These are phyloP conservation scores for Monilinia aucupariae DNA, from an alignment of 2,329 filamentous ascomycete species.

Conservation along the genomic window DNA sequence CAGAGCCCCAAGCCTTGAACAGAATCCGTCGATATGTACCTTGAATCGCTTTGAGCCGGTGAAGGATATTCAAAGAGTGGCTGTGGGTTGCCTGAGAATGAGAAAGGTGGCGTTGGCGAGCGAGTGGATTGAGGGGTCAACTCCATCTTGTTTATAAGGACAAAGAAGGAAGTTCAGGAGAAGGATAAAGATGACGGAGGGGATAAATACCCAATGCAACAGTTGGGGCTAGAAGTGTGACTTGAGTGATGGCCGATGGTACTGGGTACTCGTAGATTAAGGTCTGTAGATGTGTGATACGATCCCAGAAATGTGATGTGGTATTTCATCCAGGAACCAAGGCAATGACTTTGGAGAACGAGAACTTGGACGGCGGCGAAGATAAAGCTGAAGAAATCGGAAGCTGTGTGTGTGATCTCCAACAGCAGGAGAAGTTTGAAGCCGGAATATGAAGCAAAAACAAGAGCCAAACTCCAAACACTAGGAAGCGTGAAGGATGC, in stretches of 20 bases:
- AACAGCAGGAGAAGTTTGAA: constrained; percentile 4
- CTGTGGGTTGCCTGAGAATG: constrained; percentile 30
- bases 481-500: constrained; percentile 14
- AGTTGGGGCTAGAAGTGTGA: constrained; percentile 17
- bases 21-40: constrained; percentile 30
- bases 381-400: constrained; percentile 6
- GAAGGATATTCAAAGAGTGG: constrained; percentile 35
- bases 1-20: constrained; percentile 32
- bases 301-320: constrained; percentile 14
- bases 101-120: constrained; percentile 33
- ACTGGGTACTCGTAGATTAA: background rate
- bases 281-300: constrained; percentile 1
- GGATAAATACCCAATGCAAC: constrained; percentile 9
- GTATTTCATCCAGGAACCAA: constrained; percentile 15
- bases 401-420: constrained; percentile 1
- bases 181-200: constrained; percentile 18
- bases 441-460: constrained; percentile 1
- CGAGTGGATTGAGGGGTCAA: constrained; percentile 34
- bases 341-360: constrained; percentile 11
- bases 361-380: background rate
- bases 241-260: background rate
- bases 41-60: constrained; percentile 33
- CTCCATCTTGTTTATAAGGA: constrained; percentile 30
- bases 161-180: constrained; percentile 17
- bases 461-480: constrained; percentile 3